These are phyloP conservation scores for Pichia cabralensis DNA, from an alignment of 805 yeast genomes.

Conservation along the genomic window DNA sequence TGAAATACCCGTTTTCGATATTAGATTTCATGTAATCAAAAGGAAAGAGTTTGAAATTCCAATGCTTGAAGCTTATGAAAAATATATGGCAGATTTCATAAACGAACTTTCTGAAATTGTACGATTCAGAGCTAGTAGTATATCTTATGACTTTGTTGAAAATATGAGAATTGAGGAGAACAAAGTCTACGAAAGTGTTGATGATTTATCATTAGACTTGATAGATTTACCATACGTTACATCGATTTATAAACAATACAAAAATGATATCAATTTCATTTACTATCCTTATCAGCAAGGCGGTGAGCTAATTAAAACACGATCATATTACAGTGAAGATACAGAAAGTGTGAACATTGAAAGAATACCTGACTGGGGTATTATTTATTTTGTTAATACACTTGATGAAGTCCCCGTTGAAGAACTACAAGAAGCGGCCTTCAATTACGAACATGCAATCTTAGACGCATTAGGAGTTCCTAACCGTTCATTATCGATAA, in stretches of 20 bases:
- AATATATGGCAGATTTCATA: no score
- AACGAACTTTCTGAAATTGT: no score
- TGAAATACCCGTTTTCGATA: no score
- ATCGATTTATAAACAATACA: background rate
- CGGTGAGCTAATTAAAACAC: slow-evolving; percentile 12
- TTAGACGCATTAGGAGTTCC: slow-evolving; percentile 15
- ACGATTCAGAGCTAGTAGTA: no score
- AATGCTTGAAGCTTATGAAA: no score
- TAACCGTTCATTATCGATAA: slow-evolving; percentile 17
- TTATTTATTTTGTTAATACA: slow-evolving; percentile 19
- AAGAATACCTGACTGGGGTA: slow-evolving; percentile 18
- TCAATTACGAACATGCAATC: no score
- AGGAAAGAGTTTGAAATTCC: no score
- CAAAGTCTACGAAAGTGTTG: slow-evolving; percentile 8
- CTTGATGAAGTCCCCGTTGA: no score
- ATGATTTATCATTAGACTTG: slow-evolving; percentile 17
- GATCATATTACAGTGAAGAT: slow-evolving; percentile 10
- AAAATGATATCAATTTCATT: slow-evolving; percentile 2
- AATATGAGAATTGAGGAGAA: no score
- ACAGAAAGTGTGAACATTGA: slow-evolving; percentile 15
- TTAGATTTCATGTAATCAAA: no score
- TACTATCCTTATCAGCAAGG: slow-evolving; percentile 20
- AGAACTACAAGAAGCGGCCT: no score
- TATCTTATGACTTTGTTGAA: no score
- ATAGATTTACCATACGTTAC: slow-evolving; percentile 16